A percentile compares a stretch with the other conserved stretches of the same genome.
These are phyloP conservation scores for Friedmanniomyces simplex DNA, from an alignment of 495 filamentous ascomycete species.

Conservation along the genomic window DNA sequence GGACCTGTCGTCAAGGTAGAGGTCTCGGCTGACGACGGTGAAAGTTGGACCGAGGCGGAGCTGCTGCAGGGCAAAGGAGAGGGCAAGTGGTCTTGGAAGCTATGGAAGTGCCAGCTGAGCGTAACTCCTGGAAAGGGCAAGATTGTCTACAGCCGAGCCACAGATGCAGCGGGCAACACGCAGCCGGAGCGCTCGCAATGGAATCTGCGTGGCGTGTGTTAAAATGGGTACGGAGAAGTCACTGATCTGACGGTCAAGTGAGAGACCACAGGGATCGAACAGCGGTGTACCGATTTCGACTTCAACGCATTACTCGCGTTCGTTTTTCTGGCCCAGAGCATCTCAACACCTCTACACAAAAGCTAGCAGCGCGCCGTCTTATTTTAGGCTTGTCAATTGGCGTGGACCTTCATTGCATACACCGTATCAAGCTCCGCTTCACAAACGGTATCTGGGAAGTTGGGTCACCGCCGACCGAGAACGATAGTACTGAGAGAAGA, in stretches of 20 bases:
- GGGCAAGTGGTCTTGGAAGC: constrained; percentile 42
- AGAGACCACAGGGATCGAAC: too few relatives aligned
- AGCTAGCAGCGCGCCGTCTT: too few relatives aligned
- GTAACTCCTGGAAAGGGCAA: constrained; percentile 26
- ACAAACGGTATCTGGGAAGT: too few relatives aligned
- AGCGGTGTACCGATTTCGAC: too few relatives aligned
- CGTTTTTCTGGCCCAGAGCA: too few relatives aligned
- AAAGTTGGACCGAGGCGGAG: constrained; percentile 41
- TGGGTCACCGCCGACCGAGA: too few relatives aligned
- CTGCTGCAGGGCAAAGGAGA: constrained; percentile 14
- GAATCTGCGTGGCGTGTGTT: constrained; percentile 52
- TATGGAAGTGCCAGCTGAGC: constrained; percentile 36
- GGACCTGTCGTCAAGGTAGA: constrained; percentile 47
- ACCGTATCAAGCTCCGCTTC: too few relatives aligned
- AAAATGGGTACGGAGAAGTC: constrained; percentile 50
- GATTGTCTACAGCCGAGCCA: constrained; percentile 42
- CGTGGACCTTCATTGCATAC: too few relatives aligned
- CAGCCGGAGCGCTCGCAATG: constrained; percentile 41
- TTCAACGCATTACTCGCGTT: too few relatives aligned
- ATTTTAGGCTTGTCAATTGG: too few relatives aligned
- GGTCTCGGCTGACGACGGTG: constrained; percentile 40
- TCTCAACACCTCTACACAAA: too few relatives aligned
- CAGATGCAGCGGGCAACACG: constrained; percentile 41
- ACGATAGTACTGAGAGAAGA: background rate
- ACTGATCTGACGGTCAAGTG: constrained; percentile 31